Evolutionary conservation across 345 rosid genomes (phyloP).

Genomic region (Melaleuca quinquenervia): DNA sequence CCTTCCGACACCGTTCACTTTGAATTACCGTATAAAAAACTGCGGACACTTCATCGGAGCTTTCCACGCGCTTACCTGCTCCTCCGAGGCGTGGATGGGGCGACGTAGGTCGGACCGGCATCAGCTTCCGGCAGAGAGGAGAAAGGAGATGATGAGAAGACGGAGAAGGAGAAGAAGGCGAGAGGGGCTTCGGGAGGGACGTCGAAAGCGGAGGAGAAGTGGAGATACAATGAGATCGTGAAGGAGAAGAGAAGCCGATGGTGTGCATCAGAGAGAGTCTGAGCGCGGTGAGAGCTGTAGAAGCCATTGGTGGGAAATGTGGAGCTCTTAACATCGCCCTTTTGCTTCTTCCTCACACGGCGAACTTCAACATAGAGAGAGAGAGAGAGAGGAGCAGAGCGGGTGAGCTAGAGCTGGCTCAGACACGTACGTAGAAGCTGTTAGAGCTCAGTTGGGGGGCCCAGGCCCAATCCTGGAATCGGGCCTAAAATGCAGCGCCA

Average conservation of each 20-base stretch:
- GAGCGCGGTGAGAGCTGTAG: conserved; percentile 19
- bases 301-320: conserved; percentile 11
- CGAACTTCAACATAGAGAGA: neutral
- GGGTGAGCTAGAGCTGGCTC: neutral
- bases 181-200: neutral
- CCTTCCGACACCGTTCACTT: neutral
- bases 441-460: neutral
- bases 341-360: neutral
- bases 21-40: neutral
- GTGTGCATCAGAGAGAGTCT: conserved; percentile 26
- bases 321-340: conserved; percentile 28
- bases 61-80: conserved; percentile 7
- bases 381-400: neutral
- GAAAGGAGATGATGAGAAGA: conserved; percentile 2
- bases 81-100: conserved; percentile 8
- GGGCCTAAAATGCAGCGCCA: neutral
- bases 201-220: conserved; percentile 12
- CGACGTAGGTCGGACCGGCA: conserved; percentile 3
- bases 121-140: neutral
- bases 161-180: neutral
- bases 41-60: neutral
- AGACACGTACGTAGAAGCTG: neutral
- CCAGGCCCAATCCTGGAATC: neutral
- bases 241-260: conserved; percentile 19
- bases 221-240: conserved; percentile 18